Conservation (phyloP, 1,139 yeast species). For the Yamadazyma dendronema region DNA sequence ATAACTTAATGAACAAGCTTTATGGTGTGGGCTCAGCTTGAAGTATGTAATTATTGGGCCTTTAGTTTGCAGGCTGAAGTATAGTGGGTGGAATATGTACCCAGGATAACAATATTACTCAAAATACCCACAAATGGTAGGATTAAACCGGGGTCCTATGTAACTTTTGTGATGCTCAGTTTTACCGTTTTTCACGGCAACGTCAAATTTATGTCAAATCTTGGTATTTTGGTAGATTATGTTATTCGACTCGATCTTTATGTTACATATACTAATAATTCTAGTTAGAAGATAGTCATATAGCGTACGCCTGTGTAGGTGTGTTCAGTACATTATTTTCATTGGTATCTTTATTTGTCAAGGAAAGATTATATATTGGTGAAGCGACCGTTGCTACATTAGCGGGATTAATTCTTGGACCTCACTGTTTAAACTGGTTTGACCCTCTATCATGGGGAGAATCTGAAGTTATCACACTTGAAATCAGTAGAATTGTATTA, state of each 20-base stretch:
- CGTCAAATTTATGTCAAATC: constrained; percentile 1
- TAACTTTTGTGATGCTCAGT: background rate
- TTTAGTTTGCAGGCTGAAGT: background rate
- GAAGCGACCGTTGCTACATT: constrained; percentile 94
- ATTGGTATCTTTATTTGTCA: constrained; percentile 83
- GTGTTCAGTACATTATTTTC: constrained; percentile 87
- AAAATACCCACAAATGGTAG: too few species aligned
- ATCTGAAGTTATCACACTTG: constrained; percentile 80
- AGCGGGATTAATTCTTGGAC: constrained; percentile 90
- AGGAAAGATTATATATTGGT: constrained; percentile 86
- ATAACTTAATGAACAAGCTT: background rate
- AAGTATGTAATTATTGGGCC: constrained; percentile 38
- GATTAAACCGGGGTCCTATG: too few species aligned
- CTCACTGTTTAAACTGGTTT: constrained; percentile 89
- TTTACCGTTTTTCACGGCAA: background rate
- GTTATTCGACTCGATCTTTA: too few species aligned
- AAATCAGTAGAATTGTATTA: constrained; percentile 81
- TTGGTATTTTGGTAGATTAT: too few species aligned
- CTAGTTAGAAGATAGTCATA: constrained; percentile 56
- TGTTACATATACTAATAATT: constrained; percentile 11
- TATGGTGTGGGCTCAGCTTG: constrained; percentile 43
- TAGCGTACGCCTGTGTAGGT: constrained; percentile 92
- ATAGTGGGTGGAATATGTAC: too few species aligned
- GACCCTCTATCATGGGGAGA: constrained; percentile 91
- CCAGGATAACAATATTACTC: too few species aligned